These are phyloP conservation scores for Elaeis guineensis DNA, from an alignment of 176 grass and related monocot genomes.

Conservation along the genomic window DNA sequence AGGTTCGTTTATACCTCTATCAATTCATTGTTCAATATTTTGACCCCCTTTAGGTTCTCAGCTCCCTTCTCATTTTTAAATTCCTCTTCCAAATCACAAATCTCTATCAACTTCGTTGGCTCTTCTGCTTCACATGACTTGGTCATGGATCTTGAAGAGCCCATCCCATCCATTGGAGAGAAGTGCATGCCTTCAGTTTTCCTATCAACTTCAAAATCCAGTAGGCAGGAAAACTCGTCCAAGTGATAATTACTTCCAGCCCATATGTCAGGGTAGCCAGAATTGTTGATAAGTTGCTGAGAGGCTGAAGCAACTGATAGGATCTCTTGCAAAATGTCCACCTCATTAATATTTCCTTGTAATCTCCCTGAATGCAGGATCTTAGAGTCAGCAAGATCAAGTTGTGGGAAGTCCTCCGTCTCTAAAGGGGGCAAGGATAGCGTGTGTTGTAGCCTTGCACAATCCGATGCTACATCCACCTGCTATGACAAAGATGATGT, in stretches of 20 bases:
- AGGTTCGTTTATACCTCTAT: conserved; percentile 46
- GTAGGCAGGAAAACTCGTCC: conserved; percentile 37
- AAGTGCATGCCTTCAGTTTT: conserved; percentile 26
- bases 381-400: conserved; percentile 40
- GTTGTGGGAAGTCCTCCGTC: conserved; percentile 61
- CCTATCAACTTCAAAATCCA: conserved; percentile 22
- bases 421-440: conserved; percentile 66
- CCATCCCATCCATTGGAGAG: conserved; percentile 28
- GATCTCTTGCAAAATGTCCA: conserved; percentile 74
- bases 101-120: conserved; percentile 34
- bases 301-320: conserved; percentile 65
- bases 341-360: conserved; percentile 36
- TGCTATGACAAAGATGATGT: conserved; percentile 9
- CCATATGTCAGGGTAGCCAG: conserved; percentile 59
- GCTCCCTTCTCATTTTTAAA: conserved; percentile 54
- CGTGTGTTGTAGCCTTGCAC: conserved; percentile 85
- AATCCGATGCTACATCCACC: conserved; percentile 84
- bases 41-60: conserved; percentile 75
- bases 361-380: conserved; percentile 20
- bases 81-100: conserved; percentile 56
- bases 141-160: conserved; percentile 18
- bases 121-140: conserved; percentile 27
- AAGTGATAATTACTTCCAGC: conserved; percentile 30
- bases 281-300: conserved; percentile 56
- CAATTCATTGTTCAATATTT: conserved; percentile 55